Conservation (phyloP, 345 rosid species). For the Camelina neglecta region DNA sequence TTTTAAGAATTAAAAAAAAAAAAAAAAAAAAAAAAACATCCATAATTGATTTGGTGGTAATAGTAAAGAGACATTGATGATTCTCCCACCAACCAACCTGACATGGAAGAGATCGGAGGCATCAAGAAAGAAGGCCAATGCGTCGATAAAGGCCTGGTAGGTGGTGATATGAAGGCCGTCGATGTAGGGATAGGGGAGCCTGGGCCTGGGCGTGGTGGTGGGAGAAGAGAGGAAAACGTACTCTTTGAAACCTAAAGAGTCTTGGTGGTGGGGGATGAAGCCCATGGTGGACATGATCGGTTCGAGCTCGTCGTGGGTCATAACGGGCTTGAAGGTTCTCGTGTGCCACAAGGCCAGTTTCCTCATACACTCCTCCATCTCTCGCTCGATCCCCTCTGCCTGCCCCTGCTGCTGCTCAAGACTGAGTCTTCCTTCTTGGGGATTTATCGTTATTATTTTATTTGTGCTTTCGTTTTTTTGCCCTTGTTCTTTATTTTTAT, state of each 20-base stretch:
- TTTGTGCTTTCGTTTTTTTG: not conserved
- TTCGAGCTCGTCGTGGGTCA: conserved; percentile 57
- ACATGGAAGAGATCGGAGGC: conserved; percentile 57
- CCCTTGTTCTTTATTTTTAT: conserved; percentile 25
- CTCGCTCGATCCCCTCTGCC: not conserved
- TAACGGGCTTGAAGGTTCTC: conserved; percentile 57
- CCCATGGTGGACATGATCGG: conserved; percentile 56
- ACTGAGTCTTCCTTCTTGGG: too few relatives aligned
- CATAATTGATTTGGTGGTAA: too few relatives aligned
- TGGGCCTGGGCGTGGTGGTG: conserved; percentile 41
- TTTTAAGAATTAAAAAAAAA: too few relatives aligned
- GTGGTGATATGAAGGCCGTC: conserved; percentile 60
- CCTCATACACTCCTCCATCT: conserved; percentile 53
- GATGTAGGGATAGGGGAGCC: conserved; percentile 58
- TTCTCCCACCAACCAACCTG: conserved; percentile 14
- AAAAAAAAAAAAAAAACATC: too few relatives aligned
- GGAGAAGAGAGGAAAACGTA: conserved; percentile 41
- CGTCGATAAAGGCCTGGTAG: conserved; percentile 59
- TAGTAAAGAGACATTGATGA: too few relatives aligned
- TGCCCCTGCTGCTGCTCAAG: too few relatives aligned
- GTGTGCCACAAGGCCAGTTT: conserved; percentile 65
- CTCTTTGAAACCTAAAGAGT: conserved; percentile 43
- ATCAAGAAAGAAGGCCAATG: conserved; percentile 53
- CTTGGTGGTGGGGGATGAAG: conserved; percentile 33
- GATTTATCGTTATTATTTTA: too few relatives aligned